phyloP scores from a whole-genome alignment of 2,329 filamentous ascomycete genomes.

The Cordyceps cicadae region DNA sequence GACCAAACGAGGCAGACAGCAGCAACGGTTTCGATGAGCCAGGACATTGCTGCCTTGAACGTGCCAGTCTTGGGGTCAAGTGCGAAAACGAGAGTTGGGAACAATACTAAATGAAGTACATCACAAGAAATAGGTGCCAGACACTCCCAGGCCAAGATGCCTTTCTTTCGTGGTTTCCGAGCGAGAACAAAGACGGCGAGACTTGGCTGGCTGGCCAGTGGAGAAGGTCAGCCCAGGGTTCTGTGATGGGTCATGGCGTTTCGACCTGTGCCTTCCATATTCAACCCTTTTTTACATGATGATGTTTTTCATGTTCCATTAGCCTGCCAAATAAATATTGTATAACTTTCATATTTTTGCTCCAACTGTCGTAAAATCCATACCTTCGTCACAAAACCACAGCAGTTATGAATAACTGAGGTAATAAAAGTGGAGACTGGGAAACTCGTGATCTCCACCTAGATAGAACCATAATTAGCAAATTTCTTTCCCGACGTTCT shows the following conservation, averaged over 20 bases:
- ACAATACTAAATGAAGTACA: not conserved
- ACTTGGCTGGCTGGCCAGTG: not conserved
- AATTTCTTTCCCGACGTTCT: slow-evolving; percentile 1
- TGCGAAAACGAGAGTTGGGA: not conserved
- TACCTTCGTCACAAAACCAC: not conserved
- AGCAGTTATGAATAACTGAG: not conserved
- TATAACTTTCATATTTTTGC: not conserved
- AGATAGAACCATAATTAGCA: not conserved
- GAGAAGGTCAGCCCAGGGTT: not conserved
- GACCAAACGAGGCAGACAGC: slow-evolving; percentile 45
- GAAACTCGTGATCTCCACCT: slow-evolving; percentile 8
- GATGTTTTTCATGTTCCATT: not conserved
- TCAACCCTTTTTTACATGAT: not conserved
- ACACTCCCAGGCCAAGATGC: not conserved
- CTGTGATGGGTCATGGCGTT: slow-evolving; percentile 4
- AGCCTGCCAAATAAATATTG: too few species aligned
- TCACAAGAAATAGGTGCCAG: not conserved
- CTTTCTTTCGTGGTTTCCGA: slow-evolving; percentile 3
- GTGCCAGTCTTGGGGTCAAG: slow-evolving; percentile 5
- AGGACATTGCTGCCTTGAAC: slow-evolving; percentile 19
- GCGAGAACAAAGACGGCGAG: not conserved
- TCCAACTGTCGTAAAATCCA: not conserved
- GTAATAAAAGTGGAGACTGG: slow-evolving; percentile 6
- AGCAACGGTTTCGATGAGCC: slow-evolving; percentile 32
- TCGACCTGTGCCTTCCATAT: not conserved